Evolutionary conservation across 1,284 basidiomycete genomes (phyloP).

Genomic region (Microbotryum intermedium): DNA sequence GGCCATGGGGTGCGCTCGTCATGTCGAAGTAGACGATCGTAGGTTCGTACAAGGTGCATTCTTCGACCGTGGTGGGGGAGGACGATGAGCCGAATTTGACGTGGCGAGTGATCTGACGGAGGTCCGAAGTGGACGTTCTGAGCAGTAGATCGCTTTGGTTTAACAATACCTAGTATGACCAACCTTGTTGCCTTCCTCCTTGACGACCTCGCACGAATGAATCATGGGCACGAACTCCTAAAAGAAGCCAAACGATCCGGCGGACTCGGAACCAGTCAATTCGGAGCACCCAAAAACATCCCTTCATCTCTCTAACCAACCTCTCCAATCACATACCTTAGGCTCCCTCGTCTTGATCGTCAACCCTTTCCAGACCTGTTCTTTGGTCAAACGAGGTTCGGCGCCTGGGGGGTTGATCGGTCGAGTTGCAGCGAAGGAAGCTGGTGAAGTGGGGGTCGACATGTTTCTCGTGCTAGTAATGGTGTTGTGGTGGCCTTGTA

Average conservation of each 20-base stretch:
- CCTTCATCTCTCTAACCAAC: no score
- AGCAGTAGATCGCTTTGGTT: no score
- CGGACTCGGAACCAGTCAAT: no score
- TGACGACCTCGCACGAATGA: background rate
- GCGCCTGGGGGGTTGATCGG: slow-evolving; percentile 14
- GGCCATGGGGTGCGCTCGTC: background rate
- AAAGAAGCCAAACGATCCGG: no score
- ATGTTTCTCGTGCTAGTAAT: no score
- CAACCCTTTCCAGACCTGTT: slow-evolving; percentile 10
- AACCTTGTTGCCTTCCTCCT: slow-evolving; percentile 18
- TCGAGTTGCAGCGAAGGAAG: slow-evolving; percentile 11
- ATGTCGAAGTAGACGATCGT: slow-evolving; percentile 18
- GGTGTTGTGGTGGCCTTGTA: no score
- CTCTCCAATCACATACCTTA: no score
- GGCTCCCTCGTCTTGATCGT: slow-evolving; percentile 10
- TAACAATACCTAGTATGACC: no score
- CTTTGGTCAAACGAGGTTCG: background rate
- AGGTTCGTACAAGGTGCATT: background rate
- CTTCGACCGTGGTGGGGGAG: slow-evolving; percentile 1
- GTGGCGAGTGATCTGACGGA: slow-evolving; percentile 4
- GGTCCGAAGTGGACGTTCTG: no score
- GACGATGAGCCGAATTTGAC: background rate
- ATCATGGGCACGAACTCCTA: slow-evolving; percentile 7
- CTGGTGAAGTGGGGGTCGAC: no score
- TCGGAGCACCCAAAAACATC: no score